Evolutionary conservation across 441 rosid species (phyloP).

Genomic region (Croton setiger): DNA sequence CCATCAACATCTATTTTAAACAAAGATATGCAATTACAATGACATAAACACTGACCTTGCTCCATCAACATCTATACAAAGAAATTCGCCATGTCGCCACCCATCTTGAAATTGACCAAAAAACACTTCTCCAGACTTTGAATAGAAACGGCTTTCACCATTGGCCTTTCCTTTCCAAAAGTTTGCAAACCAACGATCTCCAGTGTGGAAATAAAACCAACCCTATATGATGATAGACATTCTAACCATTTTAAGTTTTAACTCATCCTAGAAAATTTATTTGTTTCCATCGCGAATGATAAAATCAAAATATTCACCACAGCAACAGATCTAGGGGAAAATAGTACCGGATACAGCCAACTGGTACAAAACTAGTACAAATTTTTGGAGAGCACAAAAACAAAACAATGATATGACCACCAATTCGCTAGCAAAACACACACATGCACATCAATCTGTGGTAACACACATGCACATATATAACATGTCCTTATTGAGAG

Average conservation of each 20-base stretch:
- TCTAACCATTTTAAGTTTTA: background rate
- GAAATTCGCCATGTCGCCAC: conserved; percentile 85
- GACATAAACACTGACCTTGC: conserved; percentile 49
- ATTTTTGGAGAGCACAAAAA: background rate
- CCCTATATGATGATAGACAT: conserved; percentile 47
- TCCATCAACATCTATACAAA: conserved; percentile 73
- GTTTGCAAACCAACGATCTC: conserved; percentile 94
- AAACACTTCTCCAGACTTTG: conserved; percentile 70
- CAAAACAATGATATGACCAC: background rate
- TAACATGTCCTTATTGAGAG: background rate
- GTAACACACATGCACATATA: too few relatives aligned
- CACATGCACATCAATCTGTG: too few relatives aligned
- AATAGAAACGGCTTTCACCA: conserved; percentile 92
- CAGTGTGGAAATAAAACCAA: conserved; percentile 90
- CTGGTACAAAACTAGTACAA: too few relatives aligned
- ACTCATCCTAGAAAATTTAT: background rate
- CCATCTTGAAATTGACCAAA: conserved; percentile 91
- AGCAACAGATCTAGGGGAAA: background rate
- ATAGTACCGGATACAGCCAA: background rate
- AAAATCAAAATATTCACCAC: background rate
- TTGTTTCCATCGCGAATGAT: background rate
- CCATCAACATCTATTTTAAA: too few relatives aligned
- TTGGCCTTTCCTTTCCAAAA: conserved; percentile 98
- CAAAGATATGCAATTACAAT: background rate
- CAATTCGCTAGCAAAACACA: background rate